Evolutionary conservation across 2,329 filamentous ascomycete genomes (phyloP).

Genomic region (Penicillium polonicum): DNA sequence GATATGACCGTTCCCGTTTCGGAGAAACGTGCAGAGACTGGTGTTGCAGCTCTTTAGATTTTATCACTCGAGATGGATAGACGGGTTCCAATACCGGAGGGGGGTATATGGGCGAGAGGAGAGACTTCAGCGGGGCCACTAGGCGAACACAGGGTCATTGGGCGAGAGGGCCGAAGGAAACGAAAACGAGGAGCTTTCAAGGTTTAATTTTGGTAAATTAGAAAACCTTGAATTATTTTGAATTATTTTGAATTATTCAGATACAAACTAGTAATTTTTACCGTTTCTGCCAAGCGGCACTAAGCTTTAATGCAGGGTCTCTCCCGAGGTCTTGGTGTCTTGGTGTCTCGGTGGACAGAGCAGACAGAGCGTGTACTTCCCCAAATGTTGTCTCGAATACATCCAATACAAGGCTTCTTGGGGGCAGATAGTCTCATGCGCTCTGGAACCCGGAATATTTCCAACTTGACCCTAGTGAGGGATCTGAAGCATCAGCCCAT

Average conservation of each 20-base stretch:
- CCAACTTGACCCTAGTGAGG: no score
- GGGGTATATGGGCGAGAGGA: neutral
- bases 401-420: neutral
- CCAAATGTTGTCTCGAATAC: neutral
- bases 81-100: neutral
- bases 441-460: neutral
- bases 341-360: no score
- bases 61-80: neutral
- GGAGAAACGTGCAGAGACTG: neutral
- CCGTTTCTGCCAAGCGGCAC: neutral
- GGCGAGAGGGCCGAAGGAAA: neutral
- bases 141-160: neutral
- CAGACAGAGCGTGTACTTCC: neutral
- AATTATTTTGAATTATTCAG: neutral
- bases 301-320: slow-evolving; percentile 1
- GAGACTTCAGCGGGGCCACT: neutral
- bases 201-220: neutral
- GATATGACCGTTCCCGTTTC: neutral
- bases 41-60: neutral
- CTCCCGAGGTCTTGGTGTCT: neutral
- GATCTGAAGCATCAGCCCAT: neutral
- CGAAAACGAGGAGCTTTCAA: neutral
- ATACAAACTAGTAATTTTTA: neutral
- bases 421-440: neutral
- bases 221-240: neutral